Evolutionary conservation across 768 basidiomycete genomes (phyloP).

Genomic region (Peribolospora kevripleyi): DNA sequence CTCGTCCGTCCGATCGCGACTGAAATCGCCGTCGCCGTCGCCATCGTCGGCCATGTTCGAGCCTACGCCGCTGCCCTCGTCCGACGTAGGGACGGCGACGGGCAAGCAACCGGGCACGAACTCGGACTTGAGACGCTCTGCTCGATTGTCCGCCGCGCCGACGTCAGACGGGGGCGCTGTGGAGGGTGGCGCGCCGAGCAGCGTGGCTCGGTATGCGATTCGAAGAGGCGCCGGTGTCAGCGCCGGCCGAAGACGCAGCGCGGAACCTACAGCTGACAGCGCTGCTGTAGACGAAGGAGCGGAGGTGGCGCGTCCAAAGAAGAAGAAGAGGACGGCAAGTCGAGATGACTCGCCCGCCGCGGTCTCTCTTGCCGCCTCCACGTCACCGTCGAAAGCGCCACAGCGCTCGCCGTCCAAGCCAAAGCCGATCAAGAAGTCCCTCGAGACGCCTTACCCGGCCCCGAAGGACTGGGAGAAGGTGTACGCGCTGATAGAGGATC

Average conservation of each 20-base stretch:
- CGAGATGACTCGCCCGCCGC: no score
- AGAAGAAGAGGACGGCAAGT: background rate
- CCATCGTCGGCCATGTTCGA: background rate
- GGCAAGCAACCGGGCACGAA: background rate
- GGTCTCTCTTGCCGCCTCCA: no score
- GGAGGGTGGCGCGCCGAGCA: background rate
- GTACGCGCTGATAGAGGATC: conserved; percentile 27
- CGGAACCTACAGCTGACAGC: background rate
- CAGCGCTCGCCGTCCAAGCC: conserved; percentile 27
- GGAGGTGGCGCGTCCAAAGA: background rate
- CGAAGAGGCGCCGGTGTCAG: background rate
- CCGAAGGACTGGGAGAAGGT: conserved; percentile 43
- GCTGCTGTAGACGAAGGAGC: background rate
- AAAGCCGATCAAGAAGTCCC: conserved; percentile 30
- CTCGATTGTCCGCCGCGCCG: background rate
- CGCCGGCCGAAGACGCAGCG: no score
- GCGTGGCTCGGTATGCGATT: background rate
- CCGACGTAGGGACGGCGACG: background rate
- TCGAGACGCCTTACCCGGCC: conserved; percentile 39
- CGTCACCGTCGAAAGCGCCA: background rate
- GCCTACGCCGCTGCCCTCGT: no score
- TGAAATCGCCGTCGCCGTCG: background rate
- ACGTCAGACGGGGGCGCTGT: no score
- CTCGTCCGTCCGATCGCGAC: background rate
- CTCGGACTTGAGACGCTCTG: background rate